A percentile compares a stretch with the other conserved stretches of the same genome.
Evolutionary conservation across 2,329 filamentous ascomycete genomes (phyloP).

Genomic region (Xylaria sp.): DNA sequence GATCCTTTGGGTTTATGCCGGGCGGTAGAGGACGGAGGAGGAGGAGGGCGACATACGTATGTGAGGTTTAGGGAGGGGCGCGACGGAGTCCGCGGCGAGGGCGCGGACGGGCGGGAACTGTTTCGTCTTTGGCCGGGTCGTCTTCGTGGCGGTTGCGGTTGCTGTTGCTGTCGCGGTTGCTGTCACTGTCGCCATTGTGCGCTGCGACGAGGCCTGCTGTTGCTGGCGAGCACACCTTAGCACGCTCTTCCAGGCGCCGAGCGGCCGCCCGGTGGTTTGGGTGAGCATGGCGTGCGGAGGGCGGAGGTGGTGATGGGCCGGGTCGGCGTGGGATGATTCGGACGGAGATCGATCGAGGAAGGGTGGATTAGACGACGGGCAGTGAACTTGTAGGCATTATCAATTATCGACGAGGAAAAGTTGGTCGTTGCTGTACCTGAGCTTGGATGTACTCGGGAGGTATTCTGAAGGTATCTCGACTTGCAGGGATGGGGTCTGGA

Average conservation of each 20-base stretch:
- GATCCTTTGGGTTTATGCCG: neutral
- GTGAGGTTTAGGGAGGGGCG: slow-evolving; percentile 17
- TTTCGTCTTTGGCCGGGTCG: too few species aligned
- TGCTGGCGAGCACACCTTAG: slow-evolving; percentile 55
- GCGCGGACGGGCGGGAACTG: too few species aligned
- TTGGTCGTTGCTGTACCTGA: neutral
- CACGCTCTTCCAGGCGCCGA: slow-evolving; percentile 64
- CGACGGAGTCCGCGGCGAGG: slow-evolving; percentile 12
- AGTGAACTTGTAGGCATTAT: neutral
- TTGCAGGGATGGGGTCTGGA: neutral
- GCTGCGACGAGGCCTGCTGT: slow-evolving; percentile 32
- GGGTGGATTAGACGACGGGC: neutral
- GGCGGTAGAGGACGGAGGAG: neutral
- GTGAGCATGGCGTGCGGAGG: slow-evolving; percentile 49
- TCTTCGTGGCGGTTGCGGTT: neutral
- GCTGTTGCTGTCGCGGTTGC: slow-evolving; percentile 21
- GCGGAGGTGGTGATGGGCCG: slow-evolving; percentile 2
- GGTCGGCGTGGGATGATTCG: neutral
- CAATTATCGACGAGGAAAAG: neutral
- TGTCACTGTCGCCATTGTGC: slow-evolving; percentile 45
- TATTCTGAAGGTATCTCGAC: neutral
- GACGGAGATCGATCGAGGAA: neutral
- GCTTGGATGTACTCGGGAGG: neutral
- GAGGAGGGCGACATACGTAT: slow-evolving; percentile 17
- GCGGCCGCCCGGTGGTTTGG: slow-evolving; percentile 57